Percentiles rank a stretch among this genome's conserved stretches.
Conservation (phyloP, 2,329 filamentous ascomycete genomes). For the Pyrenophora tritici-repentis region DNA sequence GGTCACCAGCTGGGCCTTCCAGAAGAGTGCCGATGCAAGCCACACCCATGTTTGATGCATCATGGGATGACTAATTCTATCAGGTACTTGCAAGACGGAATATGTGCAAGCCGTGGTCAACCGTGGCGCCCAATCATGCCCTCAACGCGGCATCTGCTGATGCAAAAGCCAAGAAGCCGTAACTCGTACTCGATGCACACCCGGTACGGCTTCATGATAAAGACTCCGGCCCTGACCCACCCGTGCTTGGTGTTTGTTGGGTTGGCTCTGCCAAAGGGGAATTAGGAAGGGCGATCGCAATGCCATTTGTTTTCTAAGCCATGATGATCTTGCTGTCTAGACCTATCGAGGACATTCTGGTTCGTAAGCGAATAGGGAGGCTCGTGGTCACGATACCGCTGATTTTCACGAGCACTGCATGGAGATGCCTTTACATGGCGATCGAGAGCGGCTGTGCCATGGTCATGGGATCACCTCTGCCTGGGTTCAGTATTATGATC, state of each 20-base stretch:
- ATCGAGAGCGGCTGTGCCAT: conserved; percentile 3
- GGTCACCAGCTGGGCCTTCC: background rate
- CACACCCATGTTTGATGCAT: background rate
- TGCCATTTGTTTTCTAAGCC: background rate
- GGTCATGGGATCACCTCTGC: conserved; percentile 6
- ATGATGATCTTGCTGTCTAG: background rate
- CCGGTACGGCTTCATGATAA: conserved; percentile 2
- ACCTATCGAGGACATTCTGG: background rate
- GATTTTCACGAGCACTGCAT: background rate
- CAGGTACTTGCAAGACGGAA: background rate
- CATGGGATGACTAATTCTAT: conserved; percentile 18
- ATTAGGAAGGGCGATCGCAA: background rate
- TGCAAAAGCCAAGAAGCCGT: background rate
- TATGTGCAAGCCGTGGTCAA: background rate
- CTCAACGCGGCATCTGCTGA: background rate
- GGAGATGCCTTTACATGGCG: conserved; percentile 3
- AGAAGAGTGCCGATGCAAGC: conserved; percentile 6
- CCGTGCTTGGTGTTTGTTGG: background rate
- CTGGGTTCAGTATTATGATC: background rate
- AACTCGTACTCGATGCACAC: background rate
- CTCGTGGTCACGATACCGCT: background rate
- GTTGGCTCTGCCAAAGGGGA: background rate
- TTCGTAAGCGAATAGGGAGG: conserved; percentile 4
- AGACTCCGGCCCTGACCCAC: conserved; percentile 2
- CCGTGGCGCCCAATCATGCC: conserved; percentile 5